A percentile compares a stretch with the other conserved stretches of the same genome.
These are phyloP conservation scores for Colletotrichum phormii DNA, from an alignment of 2,329 filamentous ascomycete genomes.

Conservation along the genomic window DNA sequence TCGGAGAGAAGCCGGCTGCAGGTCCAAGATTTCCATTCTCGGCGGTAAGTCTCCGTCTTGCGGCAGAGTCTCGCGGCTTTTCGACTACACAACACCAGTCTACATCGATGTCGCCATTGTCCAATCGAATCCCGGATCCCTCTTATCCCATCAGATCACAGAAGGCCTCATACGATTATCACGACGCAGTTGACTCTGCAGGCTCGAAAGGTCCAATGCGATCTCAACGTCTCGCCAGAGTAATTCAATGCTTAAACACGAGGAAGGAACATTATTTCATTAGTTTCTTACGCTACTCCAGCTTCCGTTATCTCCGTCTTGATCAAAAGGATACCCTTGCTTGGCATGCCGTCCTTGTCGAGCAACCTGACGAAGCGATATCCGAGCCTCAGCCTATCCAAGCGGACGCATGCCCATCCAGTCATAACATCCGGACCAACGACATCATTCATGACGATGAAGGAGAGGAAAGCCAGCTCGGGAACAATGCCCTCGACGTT, in stretches of 20 bases:
- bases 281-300: not conserved
- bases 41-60: no score
- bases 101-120: conserved; percentile 8
- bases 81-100: not conserved
- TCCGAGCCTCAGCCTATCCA: conserved; percentile 82
- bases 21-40: not conserved
- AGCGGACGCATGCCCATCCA: conserved; percentile 88
- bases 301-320: not conserved
- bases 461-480: conserved; percentile 78
- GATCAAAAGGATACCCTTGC: conserved; percentile 1
- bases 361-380: conserved; percentile 72
- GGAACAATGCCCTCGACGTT: conserved; percentile 69
- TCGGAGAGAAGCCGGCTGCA: not conserved
- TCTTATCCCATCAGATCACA: not conserved
- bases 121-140: not conserved
- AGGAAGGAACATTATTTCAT: not conserved
- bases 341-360: conserved; percentile 11
- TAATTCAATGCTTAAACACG: no score
- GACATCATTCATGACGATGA: conserved; percentile 90
- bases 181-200: not conserved
- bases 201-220: not conserved
- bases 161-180: not conserved
- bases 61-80: not conserved
- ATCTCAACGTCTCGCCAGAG: no score
- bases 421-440: conserved; percentile 82